These are phyloP conservation scores for Dryadomyces quercivorus DNA, from an alignment of 2,329 filamentous ascomycete genomes.

Conservation along the genomic window DNA sequence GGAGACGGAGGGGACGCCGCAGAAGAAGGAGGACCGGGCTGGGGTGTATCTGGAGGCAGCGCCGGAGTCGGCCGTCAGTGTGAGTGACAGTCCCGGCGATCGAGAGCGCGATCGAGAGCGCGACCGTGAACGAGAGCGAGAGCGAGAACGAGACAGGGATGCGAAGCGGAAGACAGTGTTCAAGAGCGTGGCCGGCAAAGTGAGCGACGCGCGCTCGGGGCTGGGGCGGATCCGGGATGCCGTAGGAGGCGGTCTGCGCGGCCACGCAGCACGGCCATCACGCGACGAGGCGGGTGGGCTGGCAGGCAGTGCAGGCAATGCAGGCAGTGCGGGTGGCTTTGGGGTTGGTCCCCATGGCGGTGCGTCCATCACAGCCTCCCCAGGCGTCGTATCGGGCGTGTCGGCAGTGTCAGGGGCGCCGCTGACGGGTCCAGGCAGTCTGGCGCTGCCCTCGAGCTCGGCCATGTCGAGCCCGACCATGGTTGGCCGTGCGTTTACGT, in stretches of 20 bases:
- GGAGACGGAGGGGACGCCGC: background rate
- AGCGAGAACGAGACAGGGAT: slow-evolving; percentile 20
- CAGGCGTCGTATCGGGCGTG: too few species aligned
- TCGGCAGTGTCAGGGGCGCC: too few species aligned
- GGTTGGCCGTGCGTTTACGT: slow-evolving; percentile 42
- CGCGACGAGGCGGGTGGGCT: slow-evolving; percentile 34
- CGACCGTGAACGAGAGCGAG: slow-evolving; percentile 23
- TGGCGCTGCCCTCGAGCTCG: slow-evolving; percentile 20
- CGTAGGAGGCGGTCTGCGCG: slow-evolving; percentile 49
- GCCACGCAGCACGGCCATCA: slow-evolving; percentile 41
- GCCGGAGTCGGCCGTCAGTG: slow-evolving; percentile 31
- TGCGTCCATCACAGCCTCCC: too few species aligned
- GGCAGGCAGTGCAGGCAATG: too few species aligned
- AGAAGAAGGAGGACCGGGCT: slow-evolving; percentile 25
- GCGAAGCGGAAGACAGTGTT: slow-evolving; percentile 55
- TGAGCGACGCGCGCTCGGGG: slow-evolving; percentile 70
- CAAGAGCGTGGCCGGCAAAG: slow-evolving; percentile 67
- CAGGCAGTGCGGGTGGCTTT: too few species aligned
- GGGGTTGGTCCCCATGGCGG: too few species aligned
- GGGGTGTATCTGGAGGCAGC: slow-evolving; percentile 30
- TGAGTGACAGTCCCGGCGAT: slow-evolving; percentile 35
- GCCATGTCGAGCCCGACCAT: slow-evolving; percentile 23
- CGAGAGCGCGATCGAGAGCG: slow-evolving; percentile 23
- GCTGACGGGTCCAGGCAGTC: slow-evolving; percentile 18
- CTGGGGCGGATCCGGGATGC: slow-evolving; percentile 78